Base-by-base conservation (phyloP, 345 rosid genomes). In the Populus pruinosa region DNA sequence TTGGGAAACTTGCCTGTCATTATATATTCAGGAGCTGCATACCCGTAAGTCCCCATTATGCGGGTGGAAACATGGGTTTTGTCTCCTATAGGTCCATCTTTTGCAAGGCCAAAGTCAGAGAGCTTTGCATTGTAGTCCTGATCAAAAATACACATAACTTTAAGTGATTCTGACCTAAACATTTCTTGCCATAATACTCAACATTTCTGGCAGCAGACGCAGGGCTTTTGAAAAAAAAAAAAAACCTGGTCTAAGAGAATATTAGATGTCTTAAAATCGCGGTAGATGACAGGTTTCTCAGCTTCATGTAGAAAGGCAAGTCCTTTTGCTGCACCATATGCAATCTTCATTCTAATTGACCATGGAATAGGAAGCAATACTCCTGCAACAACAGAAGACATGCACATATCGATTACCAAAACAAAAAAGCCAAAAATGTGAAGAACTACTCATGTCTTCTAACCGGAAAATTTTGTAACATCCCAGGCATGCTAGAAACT, bases 31-130 rank as follows among this genome's bases (percentile, higher is more conserved):
- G 99, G 98, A 36, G 99, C 99, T 39, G 99, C 99, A 77, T 95
- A 95, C 16, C 99, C 99, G n/a, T 95, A 93, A 21, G 99, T 95
- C 63, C 99, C 99, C 99, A 95, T 95, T 80, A 95, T 87, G n/a
- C 99, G 97, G 16, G 99, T 95, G 27, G 99, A 93, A 79, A 95
- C 99, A 71, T 95, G 98, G 1, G 99, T 92, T 82, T 95, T 93
- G 84, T 95, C 99, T 79, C 97, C 99, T 70, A 86, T 96, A 0
- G 99, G 99, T 72, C 99, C 99, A 78, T 93, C 99, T 87, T 95
- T 95, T 5, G 99, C 99, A 13, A 95, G 91, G 39, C 99, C 99
- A 50, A 95, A 95, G 78, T 95, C 99, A 1, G 99, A 95, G 65
- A 95, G 92, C 81, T 95, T 95, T 44, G 97, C 90, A 68, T 95